Evolutionary conservation across 2,329 filamentous ascomycete species (phyloP).

Genomic region (Karstenula rhodostoma): DNA sequence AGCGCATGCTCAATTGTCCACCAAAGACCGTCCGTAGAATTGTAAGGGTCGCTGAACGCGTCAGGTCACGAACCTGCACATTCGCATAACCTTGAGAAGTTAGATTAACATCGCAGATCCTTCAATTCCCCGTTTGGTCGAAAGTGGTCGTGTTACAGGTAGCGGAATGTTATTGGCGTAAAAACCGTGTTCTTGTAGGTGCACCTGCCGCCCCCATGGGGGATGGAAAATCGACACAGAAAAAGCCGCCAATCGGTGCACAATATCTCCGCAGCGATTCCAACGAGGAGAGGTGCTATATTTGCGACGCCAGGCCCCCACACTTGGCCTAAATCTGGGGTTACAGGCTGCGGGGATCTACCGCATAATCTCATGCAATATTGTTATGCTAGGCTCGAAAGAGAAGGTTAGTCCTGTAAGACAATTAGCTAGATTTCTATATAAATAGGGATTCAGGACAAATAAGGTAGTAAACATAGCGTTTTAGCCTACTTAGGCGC

Average conservation of each 20-base stretch:
- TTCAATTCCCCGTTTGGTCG: conserved; percentile 9
- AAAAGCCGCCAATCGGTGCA: conserved; percentile 12
- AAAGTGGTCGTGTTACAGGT: background rate
- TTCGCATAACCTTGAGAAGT: background rate
- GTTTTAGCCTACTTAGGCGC: too few relatives aligned
- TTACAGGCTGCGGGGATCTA: background rate
- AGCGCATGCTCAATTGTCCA: conserved; percentile 7
- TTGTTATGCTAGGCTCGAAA: too few relatives aligned
- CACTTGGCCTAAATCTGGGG: background rate
- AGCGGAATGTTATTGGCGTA: background rate
- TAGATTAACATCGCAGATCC: conserved; percentile 7
- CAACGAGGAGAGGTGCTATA: background rate
- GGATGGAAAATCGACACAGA: background rate
- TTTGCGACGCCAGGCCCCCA: background rate
- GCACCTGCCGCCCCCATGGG: background rate
- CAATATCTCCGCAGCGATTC: background rate
- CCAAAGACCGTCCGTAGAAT: conserved; percentile 9
- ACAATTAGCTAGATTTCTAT: too few relatives aligned
- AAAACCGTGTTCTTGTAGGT: background rate
- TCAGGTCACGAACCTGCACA: background rate
- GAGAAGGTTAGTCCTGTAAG: too few relatives aligned
- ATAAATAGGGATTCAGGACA: too few relatives aligned
- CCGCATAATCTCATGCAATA: too few relatives aligned
- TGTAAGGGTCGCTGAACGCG: background rate
- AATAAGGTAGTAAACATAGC: too few relatives aligned